Evolutionary conservation across 1,284 basidiomycete genomes (phyloP), one percentile per base, ranked within the genome.

Genomic region (Moesziomyces sp.): DNA sequence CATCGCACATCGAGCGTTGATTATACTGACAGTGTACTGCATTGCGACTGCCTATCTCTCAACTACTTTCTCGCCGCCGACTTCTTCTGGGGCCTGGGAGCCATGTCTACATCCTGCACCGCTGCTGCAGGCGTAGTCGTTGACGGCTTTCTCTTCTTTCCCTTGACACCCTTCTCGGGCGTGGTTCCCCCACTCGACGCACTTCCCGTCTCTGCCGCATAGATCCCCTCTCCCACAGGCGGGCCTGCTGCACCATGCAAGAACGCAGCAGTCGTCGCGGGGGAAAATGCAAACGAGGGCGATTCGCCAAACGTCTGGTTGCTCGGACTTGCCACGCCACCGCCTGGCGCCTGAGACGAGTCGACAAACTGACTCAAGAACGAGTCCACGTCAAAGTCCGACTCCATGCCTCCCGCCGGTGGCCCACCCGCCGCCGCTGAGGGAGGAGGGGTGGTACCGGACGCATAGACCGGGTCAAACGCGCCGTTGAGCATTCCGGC

Each of bases 331-430:
- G 63, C 52, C 9, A 73, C 70, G 28, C 70, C 70, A 10, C 70
- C 70, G 8, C 71, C 71, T 0, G 71, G 71, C 3, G 71, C 71
- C 35, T 74, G 71, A 11, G 65, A 69, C 0, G 68, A 46, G 26
- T 80, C 74, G 24, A 78, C 76, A 45, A 80, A 80, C 54, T 80
- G 78, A 30, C 68, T 71, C 28, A 80, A 57, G 61, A 80, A 80
- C 21, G 74, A 75, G 52, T 80, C 78, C 11, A 80, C 68, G 56
- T 80, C 78, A 53, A 80, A 80, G n/a, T 80, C 78, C 18, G 47
- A n/a, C 13, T 67, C 72, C 13, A 74, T 52, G 6, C 49, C 48
- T 1, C 14, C 19, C 49, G 10, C 30, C 38, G 3, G 23, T 23
- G 6, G 45, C 58, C 14, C 52, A 1, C 16, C 49, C 19, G 46